phyloP scores from a whole-genome alignment of 2,329 filamentous ascomycete species.

The Fusarium camptoceras region DNA sequence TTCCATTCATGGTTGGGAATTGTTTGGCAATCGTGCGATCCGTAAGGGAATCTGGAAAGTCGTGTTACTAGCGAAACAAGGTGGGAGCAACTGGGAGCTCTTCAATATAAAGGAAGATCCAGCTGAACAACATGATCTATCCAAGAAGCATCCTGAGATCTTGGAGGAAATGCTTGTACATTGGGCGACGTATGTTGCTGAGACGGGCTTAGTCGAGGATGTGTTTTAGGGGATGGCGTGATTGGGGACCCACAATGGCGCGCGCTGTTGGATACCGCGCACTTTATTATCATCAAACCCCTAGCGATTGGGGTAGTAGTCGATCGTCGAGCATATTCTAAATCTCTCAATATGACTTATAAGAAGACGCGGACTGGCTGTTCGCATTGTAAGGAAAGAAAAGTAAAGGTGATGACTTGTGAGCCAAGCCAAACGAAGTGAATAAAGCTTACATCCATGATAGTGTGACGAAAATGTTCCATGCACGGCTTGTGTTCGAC shows the following conservation, averaged over 20 bases:
- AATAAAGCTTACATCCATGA: neutral
- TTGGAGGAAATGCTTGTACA: slow-evolving; percentile 16
- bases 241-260: slow-evolving; percentile 4
- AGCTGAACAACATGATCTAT: slow-evolving; percentile 3
- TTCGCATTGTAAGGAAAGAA: neutral
- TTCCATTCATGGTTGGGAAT: slow-evolving; percentile 67
- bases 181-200: slow-evolving; percentile 9
- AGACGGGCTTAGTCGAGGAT: slow-evolving; percentile 11
- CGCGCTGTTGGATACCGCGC: too few relatives aligned
- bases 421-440: neutral
- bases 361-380: slow-evolving; percentile 11
- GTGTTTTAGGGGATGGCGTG: neutral
- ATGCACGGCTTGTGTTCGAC: slow-evolving; percentile 1
- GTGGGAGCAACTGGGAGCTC: slow-evolving; percentile 12
- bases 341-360: neutral
- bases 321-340: neutral
- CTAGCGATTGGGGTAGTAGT: neutral
- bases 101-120: slow-evolving; percentile 19
- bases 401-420: neutral
- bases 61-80: slow-evolving; percentile 45
- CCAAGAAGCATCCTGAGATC: slow-evolving; percentile 1
- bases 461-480: slow-evolving; percentile 7
- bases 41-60: slow-evolving; percentile 68
- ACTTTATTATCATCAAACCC: neutral
- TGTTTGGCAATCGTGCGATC: slow-evolving; percentile 63